Evolutionary conservation across 352 stramenopile genomes (phyloP).

Genomic region (Nothophytophthora sp.): DNA sequence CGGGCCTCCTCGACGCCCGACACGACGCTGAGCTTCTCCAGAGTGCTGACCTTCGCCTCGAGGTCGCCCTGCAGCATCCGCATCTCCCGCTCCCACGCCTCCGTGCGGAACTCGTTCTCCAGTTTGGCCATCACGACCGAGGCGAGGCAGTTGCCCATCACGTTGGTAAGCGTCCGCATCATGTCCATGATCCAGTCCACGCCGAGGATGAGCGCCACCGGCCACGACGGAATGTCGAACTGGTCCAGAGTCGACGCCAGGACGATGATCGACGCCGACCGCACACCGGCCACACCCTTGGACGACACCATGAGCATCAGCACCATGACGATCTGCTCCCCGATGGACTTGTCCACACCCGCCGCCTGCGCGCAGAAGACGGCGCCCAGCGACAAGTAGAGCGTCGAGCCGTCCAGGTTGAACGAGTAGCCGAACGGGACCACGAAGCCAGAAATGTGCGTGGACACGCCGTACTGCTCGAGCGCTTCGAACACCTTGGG

Average conservation of each 20-base stretch:
- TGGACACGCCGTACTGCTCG: constrained; percentile 49
- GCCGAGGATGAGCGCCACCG: constrained; percentile 52
- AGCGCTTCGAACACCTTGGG: constrained; percentile 64
- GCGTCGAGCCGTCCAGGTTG: constrained; percentile 56
- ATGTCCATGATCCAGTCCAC: constrained; percentile 71
- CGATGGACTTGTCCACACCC: constrained; percentile 42
- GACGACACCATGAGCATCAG: constrained; percentile 63
- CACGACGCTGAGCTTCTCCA: constrained; percentile 22
- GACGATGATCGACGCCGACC: constrained; percentile 47
- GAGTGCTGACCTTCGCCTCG: constrained; percentile 23
- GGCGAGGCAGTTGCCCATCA: constrained; percentile 56
- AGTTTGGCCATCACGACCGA: constrained; percentile 66
- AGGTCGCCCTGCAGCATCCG: not conserved
- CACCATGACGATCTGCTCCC: constrained; percentile 65
- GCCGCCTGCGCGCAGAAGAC: constrained; percentile 62
- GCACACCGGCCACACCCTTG: constrained; percentile 54
- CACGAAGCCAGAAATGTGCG: constrained; percentile 55
- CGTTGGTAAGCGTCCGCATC: constrained; percentile 54
- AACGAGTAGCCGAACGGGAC: constrained; percentile 70
- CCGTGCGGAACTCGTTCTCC: constrained; percentile 60
- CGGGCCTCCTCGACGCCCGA: constrained; percentile 23
- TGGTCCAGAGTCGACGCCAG: constrained; percentile 49
- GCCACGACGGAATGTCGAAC: constrained; percentile 61
- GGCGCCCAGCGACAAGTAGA: constrained; percentile 49
- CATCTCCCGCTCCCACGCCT: constrained; percentile 36